Base-by-base conservation (phyloP, 345 rosid species). In the Brassica juncea region DNA sequence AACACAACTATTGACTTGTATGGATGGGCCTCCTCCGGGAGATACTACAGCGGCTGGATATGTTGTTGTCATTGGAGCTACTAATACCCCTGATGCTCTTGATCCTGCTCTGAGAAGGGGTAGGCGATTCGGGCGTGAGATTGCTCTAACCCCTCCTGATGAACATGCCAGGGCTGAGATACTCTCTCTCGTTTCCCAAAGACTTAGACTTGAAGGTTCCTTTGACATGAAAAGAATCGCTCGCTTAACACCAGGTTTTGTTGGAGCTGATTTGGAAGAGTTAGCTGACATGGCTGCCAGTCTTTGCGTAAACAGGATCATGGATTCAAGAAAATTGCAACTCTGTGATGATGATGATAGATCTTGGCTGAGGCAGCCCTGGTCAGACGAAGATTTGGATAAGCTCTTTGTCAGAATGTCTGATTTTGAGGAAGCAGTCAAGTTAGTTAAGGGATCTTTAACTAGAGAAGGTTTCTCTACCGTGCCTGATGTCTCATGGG, bases 21-120 rank as follows among this genome's bases (percentile, higher is more conserved):
- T 95, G 99, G 98, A 95, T 81, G 90, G 89, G 30, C 87, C 88
- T 73, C 87, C 54, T 44, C 54, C 54, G 15, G 54, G 54, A 44
- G 81, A 77, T 71, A 66, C 44, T 79, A 77, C 62, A 78, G 81
- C 8, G 78, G 77, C 85, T 42, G 86, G 93, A 2, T 83, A 82
- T 83, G 98, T 95, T 83, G 93, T 95, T 47, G 97, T 95, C 49
- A 91, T 95, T 82, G 98, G 94, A 28, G 97, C 99, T 76, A 95
- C 99, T 35, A 95, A 93, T 80, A 89, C 97, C 78, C 97, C 98
- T 16, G 96, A 95, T 87, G 91, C 91, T 60, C 86, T 95, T 83
- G 98, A 95, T 83, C 82, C 92, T 76, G 97, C 97, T 44, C 81
- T 95, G 25, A 88, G 98, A 83, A 86, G 98, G 72, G 93, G 97